Base-by-base conservation (phyloP, 768 basidiomycete species). In the Russula lepida region DNA sequence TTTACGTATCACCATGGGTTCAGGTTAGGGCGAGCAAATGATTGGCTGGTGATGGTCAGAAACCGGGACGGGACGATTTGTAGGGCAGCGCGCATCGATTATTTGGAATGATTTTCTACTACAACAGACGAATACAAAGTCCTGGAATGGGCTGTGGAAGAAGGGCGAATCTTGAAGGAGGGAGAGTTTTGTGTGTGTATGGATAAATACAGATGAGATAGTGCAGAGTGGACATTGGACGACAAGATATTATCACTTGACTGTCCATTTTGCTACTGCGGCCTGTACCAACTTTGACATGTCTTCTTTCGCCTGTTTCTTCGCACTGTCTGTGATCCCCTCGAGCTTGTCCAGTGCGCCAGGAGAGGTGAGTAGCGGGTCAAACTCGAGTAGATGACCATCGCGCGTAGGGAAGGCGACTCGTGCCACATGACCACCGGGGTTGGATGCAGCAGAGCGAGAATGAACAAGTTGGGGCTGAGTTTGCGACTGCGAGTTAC, bases 331-430 rank as follows among this genome's bases (percentile, higher is more conserved):
- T 0, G 87, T 83, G 61, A 92, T 88, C 5, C 88, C 89, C 56
- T 89, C 85, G 8, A 91, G 77, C 33, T 81, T 83, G 67, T 92
- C 88, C 32, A 95, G 74, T 51, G 88, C 78, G 2, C 79, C 78
- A 1, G 90, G 85, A 2, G 86, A 84, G 15, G 88, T 84, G 60
- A 79, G 78, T 46, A 95, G 74, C 9, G 92, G 92, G 66, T 95
- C 88, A 68, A 95, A 93, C 70, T 86, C 85, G 27, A 95, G 78
- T n/a, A 88, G 71, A 66, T 87, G 84, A 0, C 92, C 92, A 66
- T 92, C 89, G 43, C 79, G 82, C 0, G 85, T 91, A 5, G 88
- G 84, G n/a, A 93, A 85, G 1, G 86, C 83, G 13, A 91, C 84
- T 33, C 88, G 73, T 2, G 85, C 62, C 67, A 75, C 75, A 75